Evolutionary conservation across 805 yeast genomes (phyloP).

Genomic region (Grigorovia transvaalensis): DNA sequence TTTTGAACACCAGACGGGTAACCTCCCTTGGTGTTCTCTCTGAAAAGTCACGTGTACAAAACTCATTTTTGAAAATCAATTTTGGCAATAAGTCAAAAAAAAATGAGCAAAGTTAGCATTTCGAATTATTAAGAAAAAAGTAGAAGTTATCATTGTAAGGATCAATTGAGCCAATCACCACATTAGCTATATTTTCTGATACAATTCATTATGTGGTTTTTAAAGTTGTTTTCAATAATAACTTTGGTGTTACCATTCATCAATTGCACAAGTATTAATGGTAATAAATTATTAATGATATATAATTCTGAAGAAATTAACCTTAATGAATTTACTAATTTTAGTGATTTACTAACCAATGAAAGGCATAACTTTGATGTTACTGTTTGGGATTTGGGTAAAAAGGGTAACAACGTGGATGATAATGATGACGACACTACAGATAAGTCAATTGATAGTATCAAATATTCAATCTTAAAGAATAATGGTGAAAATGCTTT

Average conservation of each 20-base stretch:
- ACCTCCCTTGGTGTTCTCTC: too few relatives aligned
- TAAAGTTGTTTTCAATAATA: not conserved
- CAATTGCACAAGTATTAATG: conserved; percentile 5
- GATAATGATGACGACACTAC: conserved; percentile 1
- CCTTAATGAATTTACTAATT: conserved; percentile 19
- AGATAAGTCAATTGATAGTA: conserved; percentile 29
- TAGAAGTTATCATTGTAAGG: not conserved
- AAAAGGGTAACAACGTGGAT: conserved; percentile 3
- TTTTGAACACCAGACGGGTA: too few relatives aligned
- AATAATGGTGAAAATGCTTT: conserved; percentile 36
- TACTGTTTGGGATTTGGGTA: not conserved
- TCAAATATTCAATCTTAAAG: conserved; percentile 25
- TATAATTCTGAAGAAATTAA: conserved; percentile 25
- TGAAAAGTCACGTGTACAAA: too few relatives aligned
- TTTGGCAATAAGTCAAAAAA: too few relatives aligned
- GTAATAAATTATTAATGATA: conserved; percentile 25
- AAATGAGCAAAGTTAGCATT: too few relatives aligned
- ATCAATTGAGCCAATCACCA: not conserved
- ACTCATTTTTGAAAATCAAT: too few relatives aligned
- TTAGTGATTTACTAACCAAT: conserved; percentile 21
- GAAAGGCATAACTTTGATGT: conserved; percentile 29
- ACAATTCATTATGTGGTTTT: not conserved
- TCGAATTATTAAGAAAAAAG: too few relatives aligned
- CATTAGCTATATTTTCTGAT: not conserved
- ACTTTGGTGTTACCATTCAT: not conserved